Base-by-base conservation (phyloP, 1,284 basidiomycete genomes). In the Tetrapyrgos nigripes region DNA sequence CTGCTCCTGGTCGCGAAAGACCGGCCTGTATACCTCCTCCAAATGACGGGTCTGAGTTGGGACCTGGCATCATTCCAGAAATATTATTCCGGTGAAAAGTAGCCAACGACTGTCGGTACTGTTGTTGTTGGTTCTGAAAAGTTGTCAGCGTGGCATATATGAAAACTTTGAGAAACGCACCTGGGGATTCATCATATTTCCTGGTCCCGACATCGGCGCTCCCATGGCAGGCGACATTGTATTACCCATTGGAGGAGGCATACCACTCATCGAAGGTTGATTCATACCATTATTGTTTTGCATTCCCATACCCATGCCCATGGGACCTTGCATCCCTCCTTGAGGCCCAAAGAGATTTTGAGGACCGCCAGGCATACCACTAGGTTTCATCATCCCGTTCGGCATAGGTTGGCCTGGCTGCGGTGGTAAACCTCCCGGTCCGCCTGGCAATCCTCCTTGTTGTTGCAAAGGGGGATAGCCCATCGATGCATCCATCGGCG, bases 401-500 rank as follows among this genome's bases (percentile, higher is more conserved):
- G 67, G 66, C 61, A 71, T 67, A 31, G 65, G 67, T 57, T 69
- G 73, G 14, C 31, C 31, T 33, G 37, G 8, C 17, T 40, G 37
- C 4, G 37, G 37, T 26, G 40, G 37, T 43, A n/a, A n/a, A n/a
- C 46, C 46, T 19, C 27, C 44, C n/a, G 24, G 45, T 23, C 64
- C 65, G 48, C 66, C 69, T 21, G 63, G 71, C 45, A 73, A 69
- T 28, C 67, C 64, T n/a, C 63, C 67, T 48, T 66, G 73, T 46
- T 70, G 73, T 28, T 37, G 53, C 19, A 50, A 44, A 31, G 33
- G 47, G 4, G 50, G 57, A 17, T 54, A 47, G 31, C 31, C 31
- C 28, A 61, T 21, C n/a, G 57, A 51, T 21, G 58, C 35, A 29
- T 83, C 80, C 61, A 76, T 73, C 8, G 86, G 87, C 27, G 87